Percentiles rank a stretch among this genome's conserved stretches.
phyloP scores from a whole-genome alignment of 1,284 basidiomycete genomes.

The Microbotryum intermedium region DNA sequence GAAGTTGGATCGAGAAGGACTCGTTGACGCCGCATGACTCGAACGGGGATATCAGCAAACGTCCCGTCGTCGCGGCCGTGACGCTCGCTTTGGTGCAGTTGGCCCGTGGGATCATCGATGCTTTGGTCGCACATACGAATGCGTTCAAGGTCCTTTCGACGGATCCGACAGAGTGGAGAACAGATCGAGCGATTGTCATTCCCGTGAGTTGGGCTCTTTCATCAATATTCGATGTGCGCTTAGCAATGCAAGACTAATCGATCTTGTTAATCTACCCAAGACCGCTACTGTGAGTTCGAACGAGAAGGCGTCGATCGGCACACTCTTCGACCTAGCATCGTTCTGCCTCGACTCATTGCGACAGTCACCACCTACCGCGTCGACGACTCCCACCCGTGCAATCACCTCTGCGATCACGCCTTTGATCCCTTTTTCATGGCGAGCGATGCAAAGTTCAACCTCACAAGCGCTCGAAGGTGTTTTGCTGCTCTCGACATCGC shows the following conservation, averaged over 20 bases:
- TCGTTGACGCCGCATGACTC: constrained; percentile 46
- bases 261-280: background rate
- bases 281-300: constrained; percentile 60
- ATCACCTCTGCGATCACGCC: constrained; percentile 39
- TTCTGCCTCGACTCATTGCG: constrained; percentile 54
- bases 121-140: constrained; percentile 60
- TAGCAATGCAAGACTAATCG: background rate
- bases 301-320: constrained; percentile 68
- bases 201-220: constrained; percentile 53
- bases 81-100: constrained; percentile 61
- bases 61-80: constrained; percentile 60
- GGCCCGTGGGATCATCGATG: constrained; percentile 58
- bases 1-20: constrained; percentile 49
- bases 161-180: constrained; percentile 61
- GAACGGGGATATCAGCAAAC: constrained; percentile 49
- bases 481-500: constrained; percentile 65
- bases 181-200: constrained; percentile 56
- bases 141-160: constrained; percentile 59
- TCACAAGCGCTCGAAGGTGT: constrained; percentile 56
- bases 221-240: constrained; percentile 1
- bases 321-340: constrained; percentile 63
- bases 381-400: constrained; percentile 43
- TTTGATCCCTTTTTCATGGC: constrained; percentile 22
- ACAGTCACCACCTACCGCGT: constrained; percentile 53
- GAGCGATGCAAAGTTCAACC: constrained; percentile 3